Evolutionary conservation across 2,329 filamentous ascomycete genomes (phyloP).

Genomic region (Paraphaeosphaeria minitans): DNA sequence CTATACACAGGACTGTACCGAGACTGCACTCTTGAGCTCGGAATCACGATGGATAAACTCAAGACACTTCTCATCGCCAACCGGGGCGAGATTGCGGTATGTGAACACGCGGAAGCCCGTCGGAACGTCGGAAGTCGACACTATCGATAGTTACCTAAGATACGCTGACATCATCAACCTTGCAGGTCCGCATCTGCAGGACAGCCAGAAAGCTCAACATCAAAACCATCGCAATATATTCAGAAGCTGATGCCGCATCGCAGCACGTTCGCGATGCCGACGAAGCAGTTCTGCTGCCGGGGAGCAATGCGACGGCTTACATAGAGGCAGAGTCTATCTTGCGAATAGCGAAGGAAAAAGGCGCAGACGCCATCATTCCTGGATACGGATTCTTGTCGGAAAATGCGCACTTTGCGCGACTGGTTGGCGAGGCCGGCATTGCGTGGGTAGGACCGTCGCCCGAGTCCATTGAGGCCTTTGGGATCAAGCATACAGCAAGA

Average conservation of each 20-base stretch:
- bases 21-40: background rate
- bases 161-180: constrained; percentile 25
- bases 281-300: constrained; percentile 57
- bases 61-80: constrained; percentile 9
- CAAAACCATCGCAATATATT: constrained; percentile 63
- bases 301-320: constrained; percentile 56
- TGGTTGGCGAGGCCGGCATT: constrained; percentile 60
- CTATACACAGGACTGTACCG: background rate
- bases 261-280: constrained; percentile 61
- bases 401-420: constrained; percentile 64
- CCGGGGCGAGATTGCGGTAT: constrained; percentile 19
- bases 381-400: constrained; percentile 72
- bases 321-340: constrained; percentile 56
- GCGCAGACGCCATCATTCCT: constrained; percentile 65
- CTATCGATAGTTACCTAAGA: constrained; percentile 14
- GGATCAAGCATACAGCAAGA: constrained; percentile 63
- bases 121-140: background rate
- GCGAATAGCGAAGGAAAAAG: constrained; percentile 55
- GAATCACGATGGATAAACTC: background rate
- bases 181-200: constrained; percentile 54
- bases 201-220: constrained; percentile 58
- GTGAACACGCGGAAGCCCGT: background rate
- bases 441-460: constrained; percentile 65
- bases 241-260: constrained; percentile 60
- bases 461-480: constrained; percentile 60